A percentile compares a stretch with the other conserved stretches of the same genome.
Conservation (phyloP, 176 grass and related monocot genomes). For the Puccinellia tenuiflora region DNA sequence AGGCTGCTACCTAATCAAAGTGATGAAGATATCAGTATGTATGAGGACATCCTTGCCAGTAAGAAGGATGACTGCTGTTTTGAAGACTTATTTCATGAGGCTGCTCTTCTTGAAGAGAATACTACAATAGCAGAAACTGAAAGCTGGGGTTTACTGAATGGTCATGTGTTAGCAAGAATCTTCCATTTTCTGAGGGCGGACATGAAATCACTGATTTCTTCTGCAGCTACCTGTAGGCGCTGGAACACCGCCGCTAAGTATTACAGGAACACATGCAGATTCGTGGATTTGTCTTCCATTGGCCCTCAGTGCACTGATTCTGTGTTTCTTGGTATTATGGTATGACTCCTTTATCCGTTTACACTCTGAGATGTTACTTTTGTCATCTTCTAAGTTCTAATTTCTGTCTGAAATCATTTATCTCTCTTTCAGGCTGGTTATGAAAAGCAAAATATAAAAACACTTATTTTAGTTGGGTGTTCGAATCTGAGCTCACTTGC, state of each 20-base stretch:
- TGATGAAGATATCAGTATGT: slow-evolving; percentile 64
- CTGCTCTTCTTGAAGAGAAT: slow-evolving; percentile 38
- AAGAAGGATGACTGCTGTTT: slow-evolving; percentile 66
- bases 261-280: slow-evolving; percentile 70
- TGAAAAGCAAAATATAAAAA: slow-evolving; percentile 68
- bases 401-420: slow-evolving; percentile 22
- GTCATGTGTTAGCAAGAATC: slow-evolving; percentile 64
- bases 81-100: slow-evolving; percentile 64
- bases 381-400: slow-evolving; percentile 26
- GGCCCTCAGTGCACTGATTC: slow-evolving; percentile 73
- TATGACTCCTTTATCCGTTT: slow-evolving; percentile 36
- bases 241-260: slow-evolving; percentile 63
- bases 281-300: slow-evolving; percentile 73
- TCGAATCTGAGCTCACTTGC: slow-evolving; percentile 59
- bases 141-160: slow-evolving; percentile 63
- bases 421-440: slow-evolving; percentile 74
- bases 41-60: slow-evolving; percentile 54
- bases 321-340: slow-evolving; percentile 63
- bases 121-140: slow-evolving; percentile 23
- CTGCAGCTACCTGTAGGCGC: slow-evolving; percentile 64
- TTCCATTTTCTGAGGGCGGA: slow-evolving; percentile 92
- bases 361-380: slow-evolving; percentile 22
- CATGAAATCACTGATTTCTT: slow-evolving; percentile 76
- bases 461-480: slow-evolving; percentile 69
- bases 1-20: slow-evolving; percentile 52